Evolutionary conservation across 2,329 filamentous ascomycete genomes (phyloP), one percentile per base, ranked within the genome.

Genomic region (Xylariaceae sp.): DNA sequence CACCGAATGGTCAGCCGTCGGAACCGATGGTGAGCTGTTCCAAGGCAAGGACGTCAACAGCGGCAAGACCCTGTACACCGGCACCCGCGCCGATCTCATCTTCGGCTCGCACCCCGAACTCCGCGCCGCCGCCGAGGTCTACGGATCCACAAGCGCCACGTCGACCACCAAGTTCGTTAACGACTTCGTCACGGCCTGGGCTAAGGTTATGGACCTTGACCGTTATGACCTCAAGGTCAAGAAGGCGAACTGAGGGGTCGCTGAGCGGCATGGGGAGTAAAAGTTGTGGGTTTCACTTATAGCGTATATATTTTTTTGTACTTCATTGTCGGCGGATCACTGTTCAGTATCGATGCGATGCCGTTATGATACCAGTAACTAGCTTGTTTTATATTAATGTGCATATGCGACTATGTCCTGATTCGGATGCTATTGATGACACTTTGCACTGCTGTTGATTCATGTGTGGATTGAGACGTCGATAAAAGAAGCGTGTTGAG

Each of bases 31-130:
- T 34, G 85, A 89, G 63, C 50, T 78, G 47, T 90, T 79, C 70
- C 79, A 82, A 58, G 86, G 84, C 39, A 64, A 71, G n/a, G 84
- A 89, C 72, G 82, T 82, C 69, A 83, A 83, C 74, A 80, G 78
- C n/a, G 84, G 84, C 51, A 63, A 73, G 45, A 78, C 80, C 74
- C 87, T 84, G 74, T 89, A 84, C 82, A 83, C 77, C 9, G 87
- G 78, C 39, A 85, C 84, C 2, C 85, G 87, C 21, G 76, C 76
- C 51, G 87, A 90, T 63, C 76, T 90, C 15, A 76, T 89, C 58
- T 84, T 89, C 56, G 86, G 86, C 53, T 83, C 83, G 22, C 86
- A 90, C 63, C 77, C 87, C 26, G 87, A 89, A 76, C 74, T 90
- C 48, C 84, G 87, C 47, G 85, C 87, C 36, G 68, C 88, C 32